Base-by-base conservation (phyloP, 2,329 filamentous ascomycete genomes). In the Metarhizium rileyi region DNA sequence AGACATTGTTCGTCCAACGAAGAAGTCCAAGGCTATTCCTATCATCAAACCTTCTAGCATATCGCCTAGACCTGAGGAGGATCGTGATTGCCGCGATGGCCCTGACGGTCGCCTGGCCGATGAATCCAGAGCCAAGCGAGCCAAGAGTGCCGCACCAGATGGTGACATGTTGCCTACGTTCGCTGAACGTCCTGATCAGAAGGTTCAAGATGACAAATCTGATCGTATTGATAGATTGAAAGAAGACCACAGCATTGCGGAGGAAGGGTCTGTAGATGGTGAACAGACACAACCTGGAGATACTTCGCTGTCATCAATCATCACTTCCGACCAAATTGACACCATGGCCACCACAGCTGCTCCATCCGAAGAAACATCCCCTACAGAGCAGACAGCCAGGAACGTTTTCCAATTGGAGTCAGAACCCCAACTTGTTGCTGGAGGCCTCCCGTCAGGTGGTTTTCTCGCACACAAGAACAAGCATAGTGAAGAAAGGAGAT, bases 1-100 rank as follows among this genome's bases (percentile, higher is more conserved):
- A 14, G 82, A 87, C 22, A 75, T 81, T 46, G 69, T 80, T 26
- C 86, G 86, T 59, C 77, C 83, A 6, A 65, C 69, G 1, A 89
- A 86, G 67, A 82, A 81, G 57, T 87, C 84, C 4, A 96, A 93
- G 68, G 89, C 89, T 9, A 78, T 95, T 49, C 86, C 90, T 0
- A 94, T 95, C 54, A 69, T 91, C 9, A 76, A 75, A 36, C 86
- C 87, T 1, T 74, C 81, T 50, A 81, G 73, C 57, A 68, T 55
- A 70, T 72, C 56, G 65, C 56, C 61, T 23, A n/a, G 44, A n/a
- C 27, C 28, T 28, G 48, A 47, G 4, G 52, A 57, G 18, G 51
- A 53, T n/a, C 52, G 58, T 18, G 54, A 57, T 2, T 56, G 58
- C 28, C 55, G 64, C 9, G 63, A 64, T 26, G 58, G 55, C n/a